Evolutionary conservation across 2,329 filamentous ascomycete species (phyloP).

Genomic region (Fusarium sp.): DNA sequence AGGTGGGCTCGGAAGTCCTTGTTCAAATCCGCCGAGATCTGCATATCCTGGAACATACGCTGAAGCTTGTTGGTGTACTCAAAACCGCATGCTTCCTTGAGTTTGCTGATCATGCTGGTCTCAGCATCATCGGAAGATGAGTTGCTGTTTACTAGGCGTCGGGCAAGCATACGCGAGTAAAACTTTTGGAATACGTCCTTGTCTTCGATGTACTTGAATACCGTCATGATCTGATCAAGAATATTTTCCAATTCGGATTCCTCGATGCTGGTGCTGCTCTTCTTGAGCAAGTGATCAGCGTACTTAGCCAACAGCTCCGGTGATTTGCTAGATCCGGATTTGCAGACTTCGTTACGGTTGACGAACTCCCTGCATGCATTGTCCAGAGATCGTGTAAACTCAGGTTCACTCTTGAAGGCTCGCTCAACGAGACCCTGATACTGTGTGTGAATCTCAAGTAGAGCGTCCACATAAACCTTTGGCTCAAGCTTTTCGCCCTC

Average conservation of each 20-base stretch:
- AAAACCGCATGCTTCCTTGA: slow-evolving; percentile 98
- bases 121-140: slow-evolving; percentile 97
- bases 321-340: slow-evolving; percentile 90
- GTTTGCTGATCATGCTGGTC: slow-evolving; percentile 98
- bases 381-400: slow-evolving; percentile 95
- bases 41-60: slow-evolving; percentile 99
- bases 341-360: slow-evolving; percentile 97
- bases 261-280: slow-evolving; percentile 91
- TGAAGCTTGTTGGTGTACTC: slow-evolving; percentile 99
- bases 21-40: slow-evolving; percentile 98
- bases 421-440: slow-evolving; percentile 92
- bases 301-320: slow-evolving; percentile 96
- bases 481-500: slow-evolving; percentile 93
- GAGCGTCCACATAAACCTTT: slow-evolving; percentile 94
- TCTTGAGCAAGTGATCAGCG: slow-evolving; percentile 90
- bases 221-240: slow-evolving; percentile 94
- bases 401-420: slow-evolving; percentile 93
- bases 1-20: slow-evolving; percentile 84
- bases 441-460: slow-evolving; percentile 93
- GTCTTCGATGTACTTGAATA: slow-evolving; percentile 99
- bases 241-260: slow-evolving; percentile 93
- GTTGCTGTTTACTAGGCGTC: slow-evolving; percentile 92
- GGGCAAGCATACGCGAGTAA: slow-evolving; percentile 95
- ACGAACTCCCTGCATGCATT: slow-evolving; percentile 98
- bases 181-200: slow-evolving; percentile 99